These are phyloP conservation scores for Coemansia sp. DNA, from an alignment of 192 early-diverging fungal genomes.

Conservation along the genomic window DNA sequence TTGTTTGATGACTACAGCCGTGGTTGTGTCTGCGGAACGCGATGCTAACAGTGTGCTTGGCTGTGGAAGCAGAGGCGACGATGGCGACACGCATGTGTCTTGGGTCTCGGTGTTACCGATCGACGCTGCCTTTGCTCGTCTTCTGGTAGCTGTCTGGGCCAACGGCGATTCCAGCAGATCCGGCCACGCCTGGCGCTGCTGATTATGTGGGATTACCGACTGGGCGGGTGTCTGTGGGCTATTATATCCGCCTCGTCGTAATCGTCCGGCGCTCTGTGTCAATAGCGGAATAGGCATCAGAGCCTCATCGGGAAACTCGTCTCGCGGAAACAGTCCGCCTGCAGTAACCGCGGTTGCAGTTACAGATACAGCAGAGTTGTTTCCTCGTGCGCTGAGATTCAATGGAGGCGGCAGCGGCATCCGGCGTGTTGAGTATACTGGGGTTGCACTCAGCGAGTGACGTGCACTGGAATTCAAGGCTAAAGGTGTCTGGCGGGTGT, in stretches of 20 bases:
- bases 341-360: background rate
- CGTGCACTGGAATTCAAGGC: conserved; percentile 6
- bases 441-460: background rate
- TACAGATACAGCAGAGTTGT: background rate
- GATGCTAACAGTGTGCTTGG: conserved; percentile 16
- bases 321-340: background rate
- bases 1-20: background rate
- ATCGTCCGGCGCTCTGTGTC: conserved; percentile 7
- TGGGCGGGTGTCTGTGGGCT: background rate
- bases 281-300: conserved; percentile 4
- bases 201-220: background rate
- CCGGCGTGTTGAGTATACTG: background rate
- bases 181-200: background rate
- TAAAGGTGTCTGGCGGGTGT: conserved; percentile 11
- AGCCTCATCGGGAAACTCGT: conserved; percentile 30
- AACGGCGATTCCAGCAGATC: conserved; percentile 11
- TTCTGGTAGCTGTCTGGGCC: conserved; percentile 2
- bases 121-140: conserved; percentile 8
- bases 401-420: background rate
- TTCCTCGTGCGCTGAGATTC: background rate
- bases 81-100: background rate
- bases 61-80: conserved; percentile 10
- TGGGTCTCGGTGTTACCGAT: background rate
- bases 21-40: conserved; percentile 3
- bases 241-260: background rate